Evolutionary conservation across 208 protist species (phyloP).

Genomic region (Wallacemonas sp.): DNA sequence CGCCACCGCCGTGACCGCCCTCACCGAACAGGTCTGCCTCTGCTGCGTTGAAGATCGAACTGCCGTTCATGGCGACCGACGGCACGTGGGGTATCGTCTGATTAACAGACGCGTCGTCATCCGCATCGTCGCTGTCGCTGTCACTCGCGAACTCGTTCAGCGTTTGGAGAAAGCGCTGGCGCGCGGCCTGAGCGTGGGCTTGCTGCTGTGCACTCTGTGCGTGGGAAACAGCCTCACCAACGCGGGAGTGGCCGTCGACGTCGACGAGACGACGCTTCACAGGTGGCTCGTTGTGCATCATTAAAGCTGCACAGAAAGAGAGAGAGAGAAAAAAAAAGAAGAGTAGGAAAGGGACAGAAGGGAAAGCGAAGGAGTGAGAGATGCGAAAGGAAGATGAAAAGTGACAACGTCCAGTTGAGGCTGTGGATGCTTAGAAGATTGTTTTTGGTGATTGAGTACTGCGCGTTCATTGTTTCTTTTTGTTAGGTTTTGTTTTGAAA

Average conservation of each 20-base stretch:
- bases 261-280: slow-evolving; percentile 13
- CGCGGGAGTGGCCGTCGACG: not conserved
- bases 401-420: not conserved
- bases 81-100: too few relatives aligned
- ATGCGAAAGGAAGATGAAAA: not conserved
- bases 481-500: too few relatives aligned
- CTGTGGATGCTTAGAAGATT: too few relatives aligned
- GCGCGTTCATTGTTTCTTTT: too few relatives aligned
- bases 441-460: too few relatives aligned
- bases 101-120: too few relatives aligned
- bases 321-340: slow-evolving; percentile 15
- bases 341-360: slow-evolving; percentile 16
- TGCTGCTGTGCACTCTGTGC: not conserved
- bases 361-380: not conserved
- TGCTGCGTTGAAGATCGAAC: not conserved
- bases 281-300: slow-evolving; percentile 6
- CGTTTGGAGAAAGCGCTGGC: slow-evolving; percentile 30
- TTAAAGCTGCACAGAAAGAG: not conserved
- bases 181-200: slow-evolving; percentile 16
- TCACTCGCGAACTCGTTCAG: slow-evolving; percentile 43
- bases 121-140: slow-evolving; percentile 33
- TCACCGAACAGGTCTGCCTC: not conserved
- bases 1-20: not conserved
- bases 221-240: not conserved
- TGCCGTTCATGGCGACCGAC: too few relatives aligned